A percentile compares a stretch with the other conserved stretches of the same genome.
Conservation (phyloP, 2,329 filamentous ascomycete genomes). For the Aschersonia sp. region DNA sequence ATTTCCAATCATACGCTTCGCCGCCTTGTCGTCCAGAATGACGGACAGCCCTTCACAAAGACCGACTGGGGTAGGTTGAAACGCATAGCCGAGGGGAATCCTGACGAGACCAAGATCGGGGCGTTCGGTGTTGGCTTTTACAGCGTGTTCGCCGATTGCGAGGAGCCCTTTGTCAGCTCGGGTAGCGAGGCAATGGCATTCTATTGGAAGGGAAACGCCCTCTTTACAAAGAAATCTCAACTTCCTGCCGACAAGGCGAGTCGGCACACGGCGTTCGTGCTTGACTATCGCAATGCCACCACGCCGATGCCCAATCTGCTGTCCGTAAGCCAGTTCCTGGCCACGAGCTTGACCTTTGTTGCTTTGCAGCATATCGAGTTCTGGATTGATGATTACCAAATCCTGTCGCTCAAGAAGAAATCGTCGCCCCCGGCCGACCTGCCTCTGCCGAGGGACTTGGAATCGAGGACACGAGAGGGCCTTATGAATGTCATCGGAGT, state of each 20-base stretch:
- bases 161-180: slow-evolving; percentile 92
- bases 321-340: slow-evolving; percentile 79
- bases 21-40: slow-evolving; percentile 81
- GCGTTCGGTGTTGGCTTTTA: slow-evolving; percentile 98
- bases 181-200: slow-evolving; percentile 92
- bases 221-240: slow-evolving; percentile 79
- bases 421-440: slow-evolving; percentile 63
- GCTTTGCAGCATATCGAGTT: slow-evolving; percentile 77
- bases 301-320: slow-evolving; percentile 77
- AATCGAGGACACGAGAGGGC: slow-evolving; percentile 70
- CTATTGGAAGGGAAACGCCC: slow-evolving; percentile 97
- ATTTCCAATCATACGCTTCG: slow-evolving; percentile 75
- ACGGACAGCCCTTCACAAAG: slow-evolving; percentile 73
- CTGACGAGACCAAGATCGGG: slow-evolving; percentile 97
- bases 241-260: slow-evolving; percentile 52
- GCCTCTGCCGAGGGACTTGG: slow-evolving; percentile 61
- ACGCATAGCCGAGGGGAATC: slow-evolving; percentile 96
- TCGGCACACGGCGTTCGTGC: slow-evolving; percentile 74
- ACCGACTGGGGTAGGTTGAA: slow-evolving; percentile 92
- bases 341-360: slow-evolving; percentile 92
- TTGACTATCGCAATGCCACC: slow-evolving; percentile 83
- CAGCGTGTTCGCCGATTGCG: slow-evolving; percentile 94
- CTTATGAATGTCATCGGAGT: slow-evolving; percentile 78
- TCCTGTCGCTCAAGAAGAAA: slow-evolving; percentile 72
- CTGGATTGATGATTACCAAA: slow-evolving; percentile 74